These are phyloP conservation scores for Sanghuangporus weigelae DNA, from an alignment of 1,284 basidiomycete species.

Conservation along the genomic window DNA sequence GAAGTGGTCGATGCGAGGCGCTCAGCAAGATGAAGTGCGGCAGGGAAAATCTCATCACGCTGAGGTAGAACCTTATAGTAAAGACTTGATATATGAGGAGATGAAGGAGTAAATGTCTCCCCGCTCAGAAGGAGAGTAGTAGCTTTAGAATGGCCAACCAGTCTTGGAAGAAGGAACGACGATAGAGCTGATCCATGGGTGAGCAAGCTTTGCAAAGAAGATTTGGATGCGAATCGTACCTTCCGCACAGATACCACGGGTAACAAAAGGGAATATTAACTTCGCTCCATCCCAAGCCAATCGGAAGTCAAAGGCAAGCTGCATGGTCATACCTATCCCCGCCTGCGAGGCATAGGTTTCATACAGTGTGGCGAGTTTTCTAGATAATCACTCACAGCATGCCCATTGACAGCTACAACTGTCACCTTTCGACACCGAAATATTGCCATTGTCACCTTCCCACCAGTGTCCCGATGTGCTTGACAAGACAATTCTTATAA, in stretches of 20 bases:
- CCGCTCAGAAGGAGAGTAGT: constrained; percentile 47
- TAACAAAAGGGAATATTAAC: constrained; percentile 48
- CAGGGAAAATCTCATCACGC: constrained; percentile 46
- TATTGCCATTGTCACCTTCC: constrained; percentile 40
- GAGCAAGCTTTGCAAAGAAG: background rate
- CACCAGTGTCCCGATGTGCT: constrained; percentile 49
- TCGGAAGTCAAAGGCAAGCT: constrained; percentile 53
- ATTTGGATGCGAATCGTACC: constrained; percentile 27
- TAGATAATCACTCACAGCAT: constrained; percentile 39
- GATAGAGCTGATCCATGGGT: constrained; percentile 36
- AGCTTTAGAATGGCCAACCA: constrained; percentile 47
- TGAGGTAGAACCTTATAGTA: constrained; percentile 44
- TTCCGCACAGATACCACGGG: constrained; percentile 49
- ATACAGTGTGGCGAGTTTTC: background rate
- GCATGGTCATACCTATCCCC: constrained; percentile 49
- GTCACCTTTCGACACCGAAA: constrained; percentile 53
- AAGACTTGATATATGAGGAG: constrained; percentile 38
- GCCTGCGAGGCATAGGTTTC: constrained; percentile 25
- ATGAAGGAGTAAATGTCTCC: constrained; percentile 38
- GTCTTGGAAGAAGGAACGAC: constrained; percentile 46
- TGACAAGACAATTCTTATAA: background rate
- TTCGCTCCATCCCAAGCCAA: constrained; percentile 51
- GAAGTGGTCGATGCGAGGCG: constrained; percentile 49
- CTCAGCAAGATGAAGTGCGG: constrained; percentile 44
- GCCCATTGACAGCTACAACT: constrained; percentile 51